Base-by-base conservation (phyloP, 495 filamentous ascomycete species). In the Umbilicaria muhlenbergii region DNA sequence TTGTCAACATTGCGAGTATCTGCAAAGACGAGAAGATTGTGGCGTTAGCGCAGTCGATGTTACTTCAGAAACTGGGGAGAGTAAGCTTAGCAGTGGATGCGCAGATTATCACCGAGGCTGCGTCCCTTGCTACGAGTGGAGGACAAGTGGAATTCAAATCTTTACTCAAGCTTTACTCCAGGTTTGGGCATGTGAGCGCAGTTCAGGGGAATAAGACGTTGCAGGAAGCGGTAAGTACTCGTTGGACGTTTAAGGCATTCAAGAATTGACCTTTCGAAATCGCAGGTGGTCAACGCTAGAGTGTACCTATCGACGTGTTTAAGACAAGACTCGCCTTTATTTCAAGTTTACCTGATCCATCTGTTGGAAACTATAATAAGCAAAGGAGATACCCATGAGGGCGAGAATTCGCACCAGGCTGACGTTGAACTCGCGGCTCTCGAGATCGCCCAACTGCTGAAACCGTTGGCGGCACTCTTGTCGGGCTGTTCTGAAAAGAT, bases 31-130 rank as follows among this genome's bases (percentile, higher is more conserved):
- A 85, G 32, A 93, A 94, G 60, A 91, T 96, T 37, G 89, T 80
- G 17, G 92, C 89, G 11, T 68, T 98, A 42, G 86, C 86, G n/a
- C 82, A 93, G 52, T 89, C 86, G 4, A 95, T 96, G 82, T 72
- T 98, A 14, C 63, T 94, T 7, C 91, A 96, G 52, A 92, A 96
- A 57, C 75, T 95, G 49, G 78, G 80, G 8, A 89, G 87, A 53
- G 69, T 94, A 33, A 88, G 72, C 54, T 63, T 71, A 45, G 58
- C 70, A 1, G 77, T 94, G 7, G 87, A 95, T 64, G 72, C 80
- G 11, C 77, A 77, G 42, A 89, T 96, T 38, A 78, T 96, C 37
- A 76, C 70, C 16, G 88, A 92, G 33, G 75, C 84, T 18, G 86
- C 87, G 31, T 58, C 68, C 5, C 62, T 98, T n/a, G 83, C 84